phyloP scores from a whole-genome alignment of 768 basidiomycete genomes.

The Leccinum subgranulosum region DNA sequence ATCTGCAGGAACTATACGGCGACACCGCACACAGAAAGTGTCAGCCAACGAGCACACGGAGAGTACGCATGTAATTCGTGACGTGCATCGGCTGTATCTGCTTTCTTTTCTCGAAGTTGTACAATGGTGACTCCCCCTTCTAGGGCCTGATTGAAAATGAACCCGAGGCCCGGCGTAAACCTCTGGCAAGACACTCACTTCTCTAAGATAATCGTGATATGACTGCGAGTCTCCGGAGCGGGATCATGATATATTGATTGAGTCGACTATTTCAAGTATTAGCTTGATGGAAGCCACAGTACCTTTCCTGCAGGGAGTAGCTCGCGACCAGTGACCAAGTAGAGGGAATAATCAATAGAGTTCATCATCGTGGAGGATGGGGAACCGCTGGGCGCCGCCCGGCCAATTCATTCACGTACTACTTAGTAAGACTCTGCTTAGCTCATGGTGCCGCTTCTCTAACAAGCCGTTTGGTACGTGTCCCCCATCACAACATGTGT shows the following conservation, averaged over 20 bases:
- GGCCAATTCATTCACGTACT: too few relatives aligned
- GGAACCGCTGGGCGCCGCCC: background rate
- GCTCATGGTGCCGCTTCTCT: too few relatives aligned
- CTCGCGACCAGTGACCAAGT: conserved; percentile 83
- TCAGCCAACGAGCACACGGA: background rate
- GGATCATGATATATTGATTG: conserved; percentile 1
- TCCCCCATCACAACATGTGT: too few relatives aligned
- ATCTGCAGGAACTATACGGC: conserved; percentile 67
- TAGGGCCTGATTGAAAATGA: conserved; percentile 50
- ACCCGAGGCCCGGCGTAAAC: conserved; percentile 37
- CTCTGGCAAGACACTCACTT: background rate
- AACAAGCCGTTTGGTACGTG: background rate
- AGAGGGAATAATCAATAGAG: conserved; percentile 64
- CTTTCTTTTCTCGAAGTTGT: conserved; percentile 83
- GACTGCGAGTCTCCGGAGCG: conserved; percentile 38
- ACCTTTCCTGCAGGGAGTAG: conserved; percentile 78
- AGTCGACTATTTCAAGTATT: background rate
- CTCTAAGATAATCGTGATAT: conserved; percentile 58
- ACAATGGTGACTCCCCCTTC: conserved; percentile 88
- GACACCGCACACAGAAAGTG: background rate
- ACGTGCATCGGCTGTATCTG: conserved; percentile 76
- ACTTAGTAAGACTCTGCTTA: too few relatives aligned
- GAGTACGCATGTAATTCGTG: background rate
- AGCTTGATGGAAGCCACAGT: conserved; percentile 4
- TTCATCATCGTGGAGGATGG: conserved; percentile 3